phyloP scores from a whole-genome alignment of 1,139 yeast species.

The Blastobotrys persicus region DNA sequence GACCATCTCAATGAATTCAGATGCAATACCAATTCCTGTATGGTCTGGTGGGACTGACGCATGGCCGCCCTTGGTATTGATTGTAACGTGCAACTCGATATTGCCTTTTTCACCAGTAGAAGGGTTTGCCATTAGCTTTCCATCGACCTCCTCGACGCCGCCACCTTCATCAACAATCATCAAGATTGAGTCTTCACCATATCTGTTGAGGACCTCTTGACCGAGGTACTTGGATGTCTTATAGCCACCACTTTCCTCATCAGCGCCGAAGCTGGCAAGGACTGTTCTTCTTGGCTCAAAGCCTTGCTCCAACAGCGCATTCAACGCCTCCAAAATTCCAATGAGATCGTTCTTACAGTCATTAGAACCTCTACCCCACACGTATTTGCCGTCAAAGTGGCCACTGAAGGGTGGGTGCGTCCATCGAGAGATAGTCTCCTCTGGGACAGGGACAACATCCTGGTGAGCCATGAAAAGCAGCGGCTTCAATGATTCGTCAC shows the following conservation, averaged over 20 bases:
- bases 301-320: conserved; percentile 46
- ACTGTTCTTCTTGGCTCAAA: conserved; percentile 56
- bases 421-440: conserved; percentile 60
- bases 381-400: conserved; percentile 54
- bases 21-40: conserved; percentile 68
- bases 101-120: conserved; percentile 70
- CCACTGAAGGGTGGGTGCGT: conserved; percentile 68
- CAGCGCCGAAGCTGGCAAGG: conserved; percentile 63
- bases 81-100: conserved; percentile 49
- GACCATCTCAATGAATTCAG: conserved; percentile 50
- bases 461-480: conserved; percentile 71
- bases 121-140: conserved; percentile 52
- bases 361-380: conserved; percentile 65
- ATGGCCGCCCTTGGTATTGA: conserved; percentile 70
- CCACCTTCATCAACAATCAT: conserved; percentile 66
- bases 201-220: conserved; percentile 45
- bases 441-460: conserved; percentile 77
- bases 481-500: conserved; percentile 51
- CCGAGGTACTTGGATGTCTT: conserved; percentile 54
- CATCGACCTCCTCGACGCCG: conserved; percentile 35
- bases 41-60: conserved; percentile 69
- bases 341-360: conserved; percentile 63
- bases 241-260: conserved; percentile 60
- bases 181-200: conserved; percentile 55
- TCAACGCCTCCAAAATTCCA: conserved; percentile 58